A percentile compares a stretch with the other conserved stretches of the same genome.
Conservation (phyloP, 176 grass and related monocot species). For the Carex cristatella region DNA sequence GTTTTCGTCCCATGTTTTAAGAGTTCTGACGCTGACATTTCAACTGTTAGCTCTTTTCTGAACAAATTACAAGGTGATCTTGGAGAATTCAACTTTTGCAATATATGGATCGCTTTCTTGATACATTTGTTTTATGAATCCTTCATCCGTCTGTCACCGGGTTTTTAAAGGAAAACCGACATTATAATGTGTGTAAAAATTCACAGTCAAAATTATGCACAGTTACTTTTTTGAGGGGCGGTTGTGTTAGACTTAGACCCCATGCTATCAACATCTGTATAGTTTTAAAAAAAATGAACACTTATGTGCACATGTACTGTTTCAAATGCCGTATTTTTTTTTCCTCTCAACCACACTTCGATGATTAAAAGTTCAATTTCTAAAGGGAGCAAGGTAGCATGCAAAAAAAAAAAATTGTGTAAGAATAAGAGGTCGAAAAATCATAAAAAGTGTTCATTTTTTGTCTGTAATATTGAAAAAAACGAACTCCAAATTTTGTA, state of each 20-base stretch:
- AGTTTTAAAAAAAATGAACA: no score
- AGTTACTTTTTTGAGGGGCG: no score
- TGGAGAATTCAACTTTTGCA: not conserved
- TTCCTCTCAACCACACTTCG: no score
- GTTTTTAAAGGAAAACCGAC: no score
- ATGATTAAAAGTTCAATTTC: no score
- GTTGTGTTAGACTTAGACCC: no score
- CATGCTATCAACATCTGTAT: no score
- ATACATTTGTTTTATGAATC: not conserved
- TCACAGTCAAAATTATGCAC: no score
- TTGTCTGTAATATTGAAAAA: not conserved
- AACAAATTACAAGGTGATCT: not conserved
- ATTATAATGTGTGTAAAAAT: no score
- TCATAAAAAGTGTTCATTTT: not conserved
- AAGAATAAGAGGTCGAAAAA: not conserved
- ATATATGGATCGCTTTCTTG: not conserved
- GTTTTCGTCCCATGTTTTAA: slow-evolving; percentile 7
- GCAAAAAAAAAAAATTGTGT: not conserved
- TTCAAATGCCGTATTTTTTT: no score
- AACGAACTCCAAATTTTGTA: not conserved
- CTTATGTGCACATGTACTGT: no score
- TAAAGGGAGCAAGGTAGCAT: not conserved
- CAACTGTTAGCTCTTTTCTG: not conserved
- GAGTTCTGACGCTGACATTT: not conserved
- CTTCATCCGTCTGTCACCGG: not conserved